A percentile compares a stretch with the other conserved stretches of the same genome.
Evolutionary conservation across 108 stramenopile species (phyloP).

Genomic region (Craspedostauros australis): DNA sequence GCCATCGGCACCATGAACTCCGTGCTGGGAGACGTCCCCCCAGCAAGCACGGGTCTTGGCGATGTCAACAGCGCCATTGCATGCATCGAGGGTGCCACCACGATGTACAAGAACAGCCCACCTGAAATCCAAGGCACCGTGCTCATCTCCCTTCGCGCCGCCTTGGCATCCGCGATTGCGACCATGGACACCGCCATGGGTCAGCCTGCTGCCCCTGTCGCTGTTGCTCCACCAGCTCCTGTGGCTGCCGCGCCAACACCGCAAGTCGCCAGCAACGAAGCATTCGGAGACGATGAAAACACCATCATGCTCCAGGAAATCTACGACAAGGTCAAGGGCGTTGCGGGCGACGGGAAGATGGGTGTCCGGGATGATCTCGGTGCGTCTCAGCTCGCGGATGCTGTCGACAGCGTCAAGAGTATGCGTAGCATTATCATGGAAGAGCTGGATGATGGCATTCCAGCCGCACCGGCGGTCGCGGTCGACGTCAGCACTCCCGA

Average conservation of each 20-base stretch:
- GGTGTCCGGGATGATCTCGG: constrained; percentile 52
- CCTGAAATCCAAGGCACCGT: constrained; percentile 44
- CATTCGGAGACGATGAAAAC: constrained; percentile 34
- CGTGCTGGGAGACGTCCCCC: constrained; percentile 27
- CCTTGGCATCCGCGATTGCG: constrained; percentile 56
- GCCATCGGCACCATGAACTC: constrained; percentile 50
- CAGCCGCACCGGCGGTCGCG: not conserved
- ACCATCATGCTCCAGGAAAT: constrained; percentile 36
- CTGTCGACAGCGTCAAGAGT: constrained; percentile 40
- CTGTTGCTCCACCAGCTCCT: constrained; percentile 10
- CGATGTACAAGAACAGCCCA: constrained; percentile 70
- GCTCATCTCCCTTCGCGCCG: constrained; percentile 56
- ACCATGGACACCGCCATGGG: constrained; percentile 37
- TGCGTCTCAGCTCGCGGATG: constrained; percentile 34
- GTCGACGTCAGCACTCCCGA: not conserved
- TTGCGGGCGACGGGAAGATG: constrained; percentile 60
- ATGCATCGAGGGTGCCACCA: constrained; percentile 71
- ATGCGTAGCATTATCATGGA: constrained; percentile 70
- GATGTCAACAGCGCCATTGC: constrained; percentile 40
- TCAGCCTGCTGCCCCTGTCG: constrained; percentile 2
- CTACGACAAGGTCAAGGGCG: constrained; percentile 45
- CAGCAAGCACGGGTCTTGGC: not conserved
- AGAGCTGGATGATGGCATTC: constrained; percentile 51
- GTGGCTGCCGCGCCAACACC: constrained; percentile 23
- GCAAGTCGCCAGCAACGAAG: not conserved